Conservation (phyloP, 257 asterid genomes). For the Sherardia arvensis region DNA sequence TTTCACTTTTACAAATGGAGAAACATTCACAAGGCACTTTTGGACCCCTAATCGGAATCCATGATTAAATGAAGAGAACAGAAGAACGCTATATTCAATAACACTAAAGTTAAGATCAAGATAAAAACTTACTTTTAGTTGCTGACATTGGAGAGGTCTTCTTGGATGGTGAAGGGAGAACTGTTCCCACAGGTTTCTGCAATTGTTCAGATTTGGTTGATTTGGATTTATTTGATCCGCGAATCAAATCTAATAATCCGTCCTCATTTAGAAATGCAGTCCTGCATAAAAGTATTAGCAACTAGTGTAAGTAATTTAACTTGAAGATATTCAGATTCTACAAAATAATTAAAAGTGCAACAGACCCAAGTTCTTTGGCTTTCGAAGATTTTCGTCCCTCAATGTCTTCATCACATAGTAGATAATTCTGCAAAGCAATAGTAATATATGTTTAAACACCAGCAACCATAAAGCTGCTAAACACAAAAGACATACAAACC, state of each 20-base stretch:
- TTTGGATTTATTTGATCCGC: constrained; percentile 55
- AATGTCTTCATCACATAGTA: constrained; percentile 90
- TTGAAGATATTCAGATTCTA: constrained; percentile 5
- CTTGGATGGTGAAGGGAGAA: constrained; percentile 52
- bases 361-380: constrained; percentile 96
- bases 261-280: constrained; percentile 88
- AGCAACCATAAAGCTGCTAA: constrained; percentile 6
- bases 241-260: constrained; percentile 78
- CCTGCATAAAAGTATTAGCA: constrained; percentile 44
- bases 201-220: constrained; percentile 24
- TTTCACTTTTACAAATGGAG: neutral
- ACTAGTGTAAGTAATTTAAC: constrained; percentile 1
- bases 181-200: constrained; percentile 40
- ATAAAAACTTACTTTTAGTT: constrained; percentile 19
- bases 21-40: neutral
- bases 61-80: neutral
- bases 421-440: constrained; percentile 61
- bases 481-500: constrained; percentile 39
- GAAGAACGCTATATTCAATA: neutral
- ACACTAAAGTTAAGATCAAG: neutral
- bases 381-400: constrained; percentile 84
- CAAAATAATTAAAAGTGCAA: constrained; percentile 12
- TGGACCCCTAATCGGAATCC: neutral
- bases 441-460: constrained; percentile 16
- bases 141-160: constrained; percentile 39